These are phyloP conservation scores for Diaporthe batatas DNA, from an alignment of 2,329 filamentous ascomycete genomes.

Conservation along the genomic window DNA sequence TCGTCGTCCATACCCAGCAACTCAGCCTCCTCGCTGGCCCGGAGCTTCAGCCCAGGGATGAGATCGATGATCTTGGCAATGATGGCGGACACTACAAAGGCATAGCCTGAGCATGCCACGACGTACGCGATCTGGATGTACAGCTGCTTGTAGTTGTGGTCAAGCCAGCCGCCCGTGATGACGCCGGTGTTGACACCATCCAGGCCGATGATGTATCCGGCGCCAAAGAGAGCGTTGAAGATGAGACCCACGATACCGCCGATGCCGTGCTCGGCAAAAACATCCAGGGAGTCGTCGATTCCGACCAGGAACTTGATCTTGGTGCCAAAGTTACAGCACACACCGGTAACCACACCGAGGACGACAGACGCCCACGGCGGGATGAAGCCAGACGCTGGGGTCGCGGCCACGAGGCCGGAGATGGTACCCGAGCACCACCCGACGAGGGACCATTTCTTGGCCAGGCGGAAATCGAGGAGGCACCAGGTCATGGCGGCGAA, in stretches of 20 bases:
- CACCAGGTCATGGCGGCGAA: constrained; percentile 95
- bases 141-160: constrained; percentile 79
- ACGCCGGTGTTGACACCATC: constrained; percentile 80
- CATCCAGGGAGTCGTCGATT: constrained; percentile 79
- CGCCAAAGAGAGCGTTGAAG: constrained; percentile 81
- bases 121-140: constrained; percentile 87
- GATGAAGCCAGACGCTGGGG: constrained; percentile 77
- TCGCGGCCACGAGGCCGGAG: constrained; percentile 78
- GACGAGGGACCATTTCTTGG: constrained; percentile 90
- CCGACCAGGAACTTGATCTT: constrained; percentile 74
- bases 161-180: constrained; percentile 76
- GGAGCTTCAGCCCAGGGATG: constrained; percentile 82
- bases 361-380: constrained; percentile 76
- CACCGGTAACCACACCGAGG: constrained; percentile 75
- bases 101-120: constrained; percentile 73
- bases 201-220: constrained; percentile 78
- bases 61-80: constrained; percentile 82
- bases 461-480: constrained; percentile 93
- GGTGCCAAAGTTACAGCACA: constrained; percentile 77
- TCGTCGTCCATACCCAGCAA: constrained; percentile 91
- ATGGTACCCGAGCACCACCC: constrained; percentile 81
- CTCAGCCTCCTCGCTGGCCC: constrained; percentile 85
- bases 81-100: constrained; percentile 79
- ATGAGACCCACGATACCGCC: constrained; percentile 77
- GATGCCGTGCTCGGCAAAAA: constrained; percentile 79